Percentiles rank a stretch among this genome's conserved stretches.
Evolutionary conservation across 129 eudicot genomes (phyloP).

Genomic region (Dittrichia graveolens): DNA sequence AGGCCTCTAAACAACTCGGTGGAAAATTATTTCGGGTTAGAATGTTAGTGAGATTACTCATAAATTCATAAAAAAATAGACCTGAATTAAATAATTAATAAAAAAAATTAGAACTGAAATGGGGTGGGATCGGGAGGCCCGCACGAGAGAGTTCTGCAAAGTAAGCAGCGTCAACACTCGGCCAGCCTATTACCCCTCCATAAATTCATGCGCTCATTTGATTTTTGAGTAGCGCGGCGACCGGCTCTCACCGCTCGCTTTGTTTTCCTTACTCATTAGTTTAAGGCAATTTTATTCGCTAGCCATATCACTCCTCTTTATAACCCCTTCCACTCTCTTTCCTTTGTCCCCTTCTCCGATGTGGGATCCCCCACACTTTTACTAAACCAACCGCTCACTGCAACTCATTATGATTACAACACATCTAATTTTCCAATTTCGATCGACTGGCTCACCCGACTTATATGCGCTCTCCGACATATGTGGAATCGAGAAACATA

Average conservation of each 20-base stretch:
- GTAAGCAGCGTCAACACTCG: conserved; percentile 98
- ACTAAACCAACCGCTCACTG: no score
- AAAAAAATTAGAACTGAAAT: background rate
- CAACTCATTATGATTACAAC: no score
- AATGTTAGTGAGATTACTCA: no score
- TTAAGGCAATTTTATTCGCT: conserved; percentile 50
- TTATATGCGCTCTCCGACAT: background rate
- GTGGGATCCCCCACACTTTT: no score
- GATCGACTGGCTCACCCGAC: no score
- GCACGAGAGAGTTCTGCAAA: conserved; percentile 96
- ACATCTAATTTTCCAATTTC: no score
- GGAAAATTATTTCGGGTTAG: no score
- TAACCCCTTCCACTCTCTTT: background rate
- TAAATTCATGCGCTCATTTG: conserved; percentile 71
- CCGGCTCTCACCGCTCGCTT: conserved; percentile 97
- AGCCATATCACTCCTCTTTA: background rate
- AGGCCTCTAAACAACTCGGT: no score
- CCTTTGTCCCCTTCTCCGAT: background rate
- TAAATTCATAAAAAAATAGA: no score
- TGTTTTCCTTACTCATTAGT: conserved; percentile 99
- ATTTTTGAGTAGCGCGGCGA: conserved; percentile 58
- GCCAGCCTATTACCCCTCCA: conserved; percentile 99
- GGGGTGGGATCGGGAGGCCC: conserved; percentile 93
- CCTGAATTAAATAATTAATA: background rate
- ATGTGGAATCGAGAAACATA: background rate